Conservation (phyloP, 2,329 filamentous ascomycete species). For the Aureobasidium melanogenum region DNA sequence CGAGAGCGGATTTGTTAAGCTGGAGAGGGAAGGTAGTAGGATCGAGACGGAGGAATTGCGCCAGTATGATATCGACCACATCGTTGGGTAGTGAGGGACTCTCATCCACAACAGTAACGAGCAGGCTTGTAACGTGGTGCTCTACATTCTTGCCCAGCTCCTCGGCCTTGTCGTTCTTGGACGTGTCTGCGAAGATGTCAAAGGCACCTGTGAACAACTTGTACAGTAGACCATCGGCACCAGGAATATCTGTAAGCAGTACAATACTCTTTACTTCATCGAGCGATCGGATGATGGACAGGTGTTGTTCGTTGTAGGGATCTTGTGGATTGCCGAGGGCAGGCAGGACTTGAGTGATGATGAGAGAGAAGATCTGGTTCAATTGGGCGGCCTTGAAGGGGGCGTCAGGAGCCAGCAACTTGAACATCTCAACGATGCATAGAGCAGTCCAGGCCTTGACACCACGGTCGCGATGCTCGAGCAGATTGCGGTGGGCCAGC, state of each 20-base stretch:
- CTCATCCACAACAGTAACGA: constrained; percentile 83
- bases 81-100: constrained; percentile 65
- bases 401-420: constrained; percentile 87
- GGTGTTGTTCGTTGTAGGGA: constrained; percentile 86
- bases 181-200: constrained; percentile 75
- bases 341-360: constrained; percentile 74
- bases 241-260: constrained; percentile 78
- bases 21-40: constrained; percentile 43
- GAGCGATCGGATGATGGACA: constrained; percentile 81
- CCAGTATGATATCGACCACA: constrained; percentile 86
- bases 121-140: constrained; percentile 78
- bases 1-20: constrained; percentile 36
- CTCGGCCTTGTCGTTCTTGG: constrained; percentile 66
- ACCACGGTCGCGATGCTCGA: constrained; percentile 87
- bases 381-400: constrained; percentile 85
- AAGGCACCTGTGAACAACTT: constrained; percentile 84
- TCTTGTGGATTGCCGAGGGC: constrained; percentile 78
- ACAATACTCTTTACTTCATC: constrained; percentile 92
- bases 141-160: constrained; percentile 88
- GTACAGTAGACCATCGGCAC: constrained; percentile 68
- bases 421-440: constrained; percentile 87
- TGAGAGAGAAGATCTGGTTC: constrained; percentile 90
- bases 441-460: constrained; percentile 82
- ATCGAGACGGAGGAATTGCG: constrained; percentile 86
- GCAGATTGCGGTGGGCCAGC: constrained; percentile 68